Conservation (phyloP, 306 rosid genomes). For the Gleditsia sinensis region DNA sequence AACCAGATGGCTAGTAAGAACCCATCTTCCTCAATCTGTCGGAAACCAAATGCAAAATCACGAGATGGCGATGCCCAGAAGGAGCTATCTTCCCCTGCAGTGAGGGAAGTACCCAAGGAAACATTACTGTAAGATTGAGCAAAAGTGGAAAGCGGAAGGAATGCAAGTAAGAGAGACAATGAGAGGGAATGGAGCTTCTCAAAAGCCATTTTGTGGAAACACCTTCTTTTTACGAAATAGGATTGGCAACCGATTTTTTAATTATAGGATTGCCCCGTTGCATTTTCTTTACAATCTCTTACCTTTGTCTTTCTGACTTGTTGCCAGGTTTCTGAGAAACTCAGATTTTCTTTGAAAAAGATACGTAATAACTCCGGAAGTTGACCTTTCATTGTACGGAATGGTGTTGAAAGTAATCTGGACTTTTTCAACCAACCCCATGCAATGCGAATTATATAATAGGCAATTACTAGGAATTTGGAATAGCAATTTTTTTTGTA, state of each 20-base stretch:
- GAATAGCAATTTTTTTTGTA: too few relatives aligned
- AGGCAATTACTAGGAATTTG: too few relatives aligned
- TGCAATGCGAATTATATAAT: too few relatives aligned
- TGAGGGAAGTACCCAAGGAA: conserved; percentile 30
- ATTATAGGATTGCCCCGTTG: not conserved
- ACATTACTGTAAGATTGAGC: conserved; percentile 32
- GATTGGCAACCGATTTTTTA: not conserved
- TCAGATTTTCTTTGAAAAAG: too few relatives aligned
- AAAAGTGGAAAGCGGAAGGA: not conserved
- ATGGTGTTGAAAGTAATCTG: too few relatives aligned
- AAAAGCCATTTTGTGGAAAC: not conserved
- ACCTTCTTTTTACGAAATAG: not conserved
- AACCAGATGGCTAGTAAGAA: conserved; percentile 55
- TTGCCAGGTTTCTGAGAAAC: too few relatives aligned
- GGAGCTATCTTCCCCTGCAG: not conserved
- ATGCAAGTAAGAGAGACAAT: not conserved
- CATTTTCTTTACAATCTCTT: too few relatives aligned
- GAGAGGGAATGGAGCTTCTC: not conserved
- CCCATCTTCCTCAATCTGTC: not conserved
- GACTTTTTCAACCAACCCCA: too few relatives aligned
- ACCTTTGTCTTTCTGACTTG: too few relatives aligned
- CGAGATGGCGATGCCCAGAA: conserved; percentile 42
- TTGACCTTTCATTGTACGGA: too few relatives aligned
- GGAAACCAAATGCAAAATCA: conserved; percentile 60
- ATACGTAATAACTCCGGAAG: too few relatives aligned